Percentiles rank a stretch among this genome's conserved stretches.
Conservation (phyloP, 116 monocot species). For the Iris pallida region DNA sequence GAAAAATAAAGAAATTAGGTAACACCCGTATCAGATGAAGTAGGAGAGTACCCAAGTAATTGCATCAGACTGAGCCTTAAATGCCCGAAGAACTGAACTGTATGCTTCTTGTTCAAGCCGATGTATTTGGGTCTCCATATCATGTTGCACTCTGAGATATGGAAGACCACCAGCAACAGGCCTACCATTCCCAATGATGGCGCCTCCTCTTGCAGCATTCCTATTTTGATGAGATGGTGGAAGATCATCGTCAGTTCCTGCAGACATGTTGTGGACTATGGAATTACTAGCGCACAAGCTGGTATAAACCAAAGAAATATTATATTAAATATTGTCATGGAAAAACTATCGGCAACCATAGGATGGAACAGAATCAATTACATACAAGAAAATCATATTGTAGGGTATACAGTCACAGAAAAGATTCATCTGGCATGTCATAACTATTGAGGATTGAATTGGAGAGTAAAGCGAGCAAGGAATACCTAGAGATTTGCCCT, state of each 20-base stretch:
- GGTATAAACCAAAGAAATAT: no score
- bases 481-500: no score
- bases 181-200: constrained; percentile 28
- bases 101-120: constrained; percentile 52
- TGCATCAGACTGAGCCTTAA: constrained; percentile 54
- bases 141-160: constrained; percentile 25
- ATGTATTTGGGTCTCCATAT: constrained; percentile 51
- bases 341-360: no score
- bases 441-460: no score
- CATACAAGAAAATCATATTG: no score
- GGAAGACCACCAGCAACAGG: constrained; percentile 14
- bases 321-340: no score
- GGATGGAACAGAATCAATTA: no score
- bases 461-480: no score
- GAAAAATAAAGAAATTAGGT: background rate
- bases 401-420: no score
- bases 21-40: background rate
- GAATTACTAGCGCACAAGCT: no score
- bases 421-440: no score
- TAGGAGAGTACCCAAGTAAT: constrained; percentile 36
- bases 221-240: constrained; percentile 48
- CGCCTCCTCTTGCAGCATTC: constrained; percentile 23
- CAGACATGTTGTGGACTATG: background rate
- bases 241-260: constrained; percentile 56
- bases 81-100: constrained; percentile 39